Conservation (phyloP, 306 rosid species). For the Trichosanthes truncata region DNA sequence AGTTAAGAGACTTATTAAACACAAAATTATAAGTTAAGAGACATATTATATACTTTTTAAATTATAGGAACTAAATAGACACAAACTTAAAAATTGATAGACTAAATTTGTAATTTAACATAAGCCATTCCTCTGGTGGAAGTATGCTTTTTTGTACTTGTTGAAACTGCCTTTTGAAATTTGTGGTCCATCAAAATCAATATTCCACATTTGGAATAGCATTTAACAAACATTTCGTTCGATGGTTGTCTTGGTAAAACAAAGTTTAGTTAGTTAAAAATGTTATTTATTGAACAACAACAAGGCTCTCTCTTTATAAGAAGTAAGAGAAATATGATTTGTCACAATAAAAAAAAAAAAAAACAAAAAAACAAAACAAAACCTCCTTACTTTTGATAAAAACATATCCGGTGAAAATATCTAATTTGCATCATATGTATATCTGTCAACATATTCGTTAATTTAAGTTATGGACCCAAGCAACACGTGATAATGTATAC, state of each 20-base stretch:
- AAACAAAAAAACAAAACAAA: no score
- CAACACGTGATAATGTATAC: background rate
- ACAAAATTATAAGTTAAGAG: background rate
- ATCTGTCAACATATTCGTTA: background rate
- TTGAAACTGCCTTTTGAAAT: background rate
- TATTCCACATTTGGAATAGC: background rate
- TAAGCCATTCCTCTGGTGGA: background rate
- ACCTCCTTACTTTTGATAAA: background rate
- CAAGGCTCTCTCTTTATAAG: background rate
- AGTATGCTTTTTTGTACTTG: background rate
- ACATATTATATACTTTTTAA: no score
- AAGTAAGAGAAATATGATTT: background rate
- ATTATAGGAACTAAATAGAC: no score
- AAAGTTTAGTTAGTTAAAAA: background rate
- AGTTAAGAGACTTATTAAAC: no score
- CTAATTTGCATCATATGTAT: background rate
- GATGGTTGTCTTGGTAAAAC: background rate
- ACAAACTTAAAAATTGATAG: no score
- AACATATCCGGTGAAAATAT: background rate
- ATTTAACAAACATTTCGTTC: no score
- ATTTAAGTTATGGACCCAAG: background rate
- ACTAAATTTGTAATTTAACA: no score
- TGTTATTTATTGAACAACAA: no score
- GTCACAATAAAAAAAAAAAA: no score
- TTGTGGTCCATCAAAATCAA: background rate